Base-by-base conservation (phyloP, 2,329 filamentous ascomycete genomes). In the Diaporthe citrichinensis region DNA sequence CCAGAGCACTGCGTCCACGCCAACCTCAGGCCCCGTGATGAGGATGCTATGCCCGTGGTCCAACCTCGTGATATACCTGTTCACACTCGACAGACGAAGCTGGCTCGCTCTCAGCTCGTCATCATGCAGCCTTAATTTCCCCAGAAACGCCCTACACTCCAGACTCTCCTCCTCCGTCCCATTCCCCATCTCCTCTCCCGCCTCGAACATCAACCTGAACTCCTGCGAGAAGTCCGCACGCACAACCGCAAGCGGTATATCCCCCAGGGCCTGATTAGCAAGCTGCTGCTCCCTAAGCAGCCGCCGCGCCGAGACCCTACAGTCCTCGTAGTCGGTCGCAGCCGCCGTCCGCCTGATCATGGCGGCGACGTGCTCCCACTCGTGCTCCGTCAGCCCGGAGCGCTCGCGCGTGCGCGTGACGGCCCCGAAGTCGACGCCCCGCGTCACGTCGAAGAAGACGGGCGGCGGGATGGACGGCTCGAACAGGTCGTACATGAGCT, bases 401-500 rank as follows among this genome's bases (percentile, higher is more conserved):
- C 62, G 62, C 62, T 67, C 62, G 10, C 62, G 44, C 28, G 44
- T 51, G 44, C 44, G 62, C 62, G 62, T 67, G 62, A 67, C 44
- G 8, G 62, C 62, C 3, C 62, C 62, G 14, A 9, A 67, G 44
- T 67, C 62, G 25, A 67, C 31, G 5, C 62, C 62, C 62, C 44
- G 7, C 28, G 62, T 67, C 4, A 67, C 62, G 0, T 67, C 62
- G 20, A 67, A 67, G 28, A 67, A 67, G 2, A 67, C 62, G 1
- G 62, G 62, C 20, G 62, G 62, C n/a, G 62, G 62, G 39, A 67
- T 67, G 2, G 62, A 67, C 28, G 62, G 62, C 62, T 67, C 62
- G 44, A 67, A 67, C 28, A 67, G 41, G 20, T 67, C 62, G 15
- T 67, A 67, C 62, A 36, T 67, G 62, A 67, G 62, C 62, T 67